Evolutionary conservation across 2,329 filamentous ascomycete species (phyloP), one percentile per base, ranked within the genome.

Genomic region (Geosmithia flava): DNA sequence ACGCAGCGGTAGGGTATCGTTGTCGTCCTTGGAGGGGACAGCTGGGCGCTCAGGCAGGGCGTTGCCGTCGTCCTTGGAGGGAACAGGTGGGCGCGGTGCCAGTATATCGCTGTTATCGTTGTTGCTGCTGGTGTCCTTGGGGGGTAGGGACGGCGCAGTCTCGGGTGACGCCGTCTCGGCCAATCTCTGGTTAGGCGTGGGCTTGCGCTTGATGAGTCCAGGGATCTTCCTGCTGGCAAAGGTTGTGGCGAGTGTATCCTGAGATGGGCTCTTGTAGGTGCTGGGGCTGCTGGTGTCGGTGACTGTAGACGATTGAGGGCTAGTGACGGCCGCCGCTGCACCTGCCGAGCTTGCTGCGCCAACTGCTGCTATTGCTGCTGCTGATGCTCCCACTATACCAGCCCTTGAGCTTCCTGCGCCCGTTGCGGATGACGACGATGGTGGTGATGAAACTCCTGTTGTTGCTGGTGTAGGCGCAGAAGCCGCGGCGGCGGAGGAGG

Each of bases 391-490:
- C 11, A 16, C 3, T 13, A 16, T 13, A 37, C 33, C 33, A 13
- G 33, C 15, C 33, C 15, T 37, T 6, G 29, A 11, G 29, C 10
- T 37, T 37, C 11, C 33, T 13, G 33, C 33, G 23, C 23, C 23
- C 4, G 23, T 8, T 27, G 23, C 8, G 23, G 23, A 8, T 37
- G 33, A 3, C 3, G 10, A 13, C 3, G 10, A 13, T 37, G 33
- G 10, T 37, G 33, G 44, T 45, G 40, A 41, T 45, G 46, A 49
- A 54, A 20, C 40, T 53, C 49, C 33, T 37, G 33, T 11, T 37
- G 33, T 37, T 13, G 33, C 11, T 13, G 33, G 3, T 37, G 10
- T 37, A 3, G 11, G 10, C 13, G 33, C 33, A 13, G 33, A 11
- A 3, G 33, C 33, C 6, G 33, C 5, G 33, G 33, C 33, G 15